Percentiles rank a stretch among this genome's conserved stretches.
phyloP scores from a whole-genome alignment of 805 yeast species.

The Pichia ethanolica region DNA sequence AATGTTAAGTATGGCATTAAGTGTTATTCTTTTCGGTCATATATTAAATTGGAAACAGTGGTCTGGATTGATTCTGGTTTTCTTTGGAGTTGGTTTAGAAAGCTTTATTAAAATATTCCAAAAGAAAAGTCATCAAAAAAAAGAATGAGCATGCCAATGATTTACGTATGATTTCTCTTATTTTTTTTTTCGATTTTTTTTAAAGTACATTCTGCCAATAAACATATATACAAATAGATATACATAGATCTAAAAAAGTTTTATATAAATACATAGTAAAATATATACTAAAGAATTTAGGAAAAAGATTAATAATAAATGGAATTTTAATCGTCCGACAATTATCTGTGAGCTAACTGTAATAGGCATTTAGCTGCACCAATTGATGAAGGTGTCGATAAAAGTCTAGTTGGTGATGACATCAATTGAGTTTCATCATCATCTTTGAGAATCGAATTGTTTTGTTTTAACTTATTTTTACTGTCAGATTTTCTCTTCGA shows the following conservation, averaged over 20 bases:
- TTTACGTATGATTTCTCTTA: too few species aligned
- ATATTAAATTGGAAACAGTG: slow-evolving; percentile 56
- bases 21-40: slow-evolving; percentile 87
- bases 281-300: neutral
- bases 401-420: slow-evolving; percentile 33
- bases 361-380: slow-evolving; percentile 41
- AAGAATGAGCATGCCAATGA: neutral
- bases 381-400: slow-evolving; percentile 40
- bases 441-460: slow-evolving; percentile 1
- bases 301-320: neutral
- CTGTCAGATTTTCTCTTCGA: neutral
- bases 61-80: slow-evolving; percentile 72
- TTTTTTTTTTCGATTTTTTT: neutral
- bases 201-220: neutral
- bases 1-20: slow-evolving; percentile 88
- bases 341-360: slow-evolving; percentile 33
- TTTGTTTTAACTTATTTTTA: neutral
- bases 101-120: slow-evolving; percentile 40
- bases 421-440: slow-evolving; percentile 22
- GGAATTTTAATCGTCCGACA: neutral
- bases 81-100: slow-evolving; percentile 80
- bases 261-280: neutral
- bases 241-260: too few species aligned
- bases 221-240: too few species aligned
- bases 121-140: slow-evolving; percentile 2